Base-by-base conservation (phyloP, 2,329 filamentous ascomycete species). In the Hymenoscyphus salicellus region DNA sequence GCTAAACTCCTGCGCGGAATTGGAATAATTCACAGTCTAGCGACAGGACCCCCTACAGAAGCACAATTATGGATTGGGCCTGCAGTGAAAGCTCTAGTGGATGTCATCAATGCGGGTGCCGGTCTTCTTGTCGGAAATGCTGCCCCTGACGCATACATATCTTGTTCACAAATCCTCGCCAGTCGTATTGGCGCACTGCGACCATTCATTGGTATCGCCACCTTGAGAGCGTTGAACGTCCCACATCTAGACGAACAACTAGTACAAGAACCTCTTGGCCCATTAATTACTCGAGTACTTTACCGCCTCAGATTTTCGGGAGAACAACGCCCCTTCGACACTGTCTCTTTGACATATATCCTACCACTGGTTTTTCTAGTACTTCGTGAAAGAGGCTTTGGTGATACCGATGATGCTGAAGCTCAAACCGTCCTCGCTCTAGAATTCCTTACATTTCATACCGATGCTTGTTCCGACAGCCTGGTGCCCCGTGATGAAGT, bases 301-400 rank as follows among this genome's bases (percentile, higher is more conserved):
- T 98, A 98, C 77, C 89, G 94, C 58, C 81, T 99, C 61, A 89
- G 93, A 17, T 97, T 97, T 76, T 85, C 93, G 43, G 90, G 91
- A 61, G 95, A 98, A 75, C 94, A 98, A 76, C 87, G 93, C n/a
- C 93, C 94, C 0, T 93, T 99, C 71, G 95, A 99, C 75, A 83
- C 87, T 2, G 89, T 95, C 3, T 94, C 94, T 0, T 81, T 98
- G 28, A 92, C 91, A 64, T 99, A 98, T 75, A 86, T 93, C 60
- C 80, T 98, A 33, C 92, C 94, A 0, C 82, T 99, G 17, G 78
- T 97, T 3, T 88, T 96, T 70, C 79, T 91, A 23, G 84, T 98
- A 20, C 82, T 99, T 23, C 85, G 87, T 65, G 88, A 89, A 67
- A 92, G 93, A 49, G 93, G 93, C 1, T 87, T 96, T 70, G 90